Evolutionary conservation across 805 yeast genomes (phyloP).

Genomic region (Candida broadrunensis): DNA sequence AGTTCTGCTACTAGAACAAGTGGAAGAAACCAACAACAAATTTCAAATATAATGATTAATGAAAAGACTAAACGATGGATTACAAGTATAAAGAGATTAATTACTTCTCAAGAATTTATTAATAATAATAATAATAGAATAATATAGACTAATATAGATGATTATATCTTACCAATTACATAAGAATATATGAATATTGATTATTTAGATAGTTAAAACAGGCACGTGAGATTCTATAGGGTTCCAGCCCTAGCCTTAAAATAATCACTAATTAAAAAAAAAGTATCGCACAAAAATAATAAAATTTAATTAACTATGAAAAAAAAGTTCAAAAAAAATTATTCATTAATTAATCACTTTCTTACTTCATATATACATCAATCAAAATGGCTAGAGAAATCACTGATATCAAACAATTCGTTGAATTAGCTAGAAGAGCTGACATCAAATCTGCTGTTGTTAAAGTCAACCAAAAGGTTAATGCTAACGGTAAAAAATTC

Average conservation of each 20-base stretch:
- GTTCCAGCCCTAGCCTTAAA: too few relatives aligned
- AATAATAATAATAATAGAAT: too few relatives aligned
- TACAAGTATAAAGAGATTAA: conserved; percentile 66
- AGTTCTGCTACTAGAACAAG: conserved; percentile 59
- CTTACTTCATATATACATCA: neutral
- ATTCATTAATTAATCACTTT: too few relatives aligned
- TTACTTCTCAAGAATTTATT: conserved; percentile 41
- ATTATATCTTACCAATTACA: too few relatives aligned
- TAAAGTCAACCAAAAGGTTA: conserved; percentile 85
- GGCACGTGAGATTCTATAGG: too few relatives aligned
- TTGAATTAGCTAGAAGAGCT: conserved; percentile 93
- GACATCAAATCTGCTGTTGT: conserved; percentile 92
- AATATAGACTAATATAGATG: too few relatives aligned
- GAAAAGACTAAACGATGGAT: conserved; percentile 77
- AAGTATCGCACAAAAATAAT: too few relatives aligned
- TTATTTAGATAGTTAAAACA: too few relatives aligned
- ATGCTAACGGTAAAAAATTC: conserved; percentile 77
- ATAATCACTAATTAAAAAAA: too few relatives aligned
- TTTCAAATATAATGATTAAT: conserved; percentile 75
- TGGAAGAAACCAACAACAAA: conserved; percentile 31
- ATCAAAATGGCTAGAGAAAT: conserved; percentile 52
- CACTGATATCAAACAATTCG: conserved; percentile 95
- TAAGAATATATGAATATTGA: too few relatives aligned
- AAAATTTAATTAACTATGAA: too few relatives aligned
- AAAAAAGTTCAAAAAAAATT: too few relatives aligned